Evolutionary conservation across 192 early-diverging fungal genomes (phyloP).

Genomic region (Coemansia sp.): DNA sequence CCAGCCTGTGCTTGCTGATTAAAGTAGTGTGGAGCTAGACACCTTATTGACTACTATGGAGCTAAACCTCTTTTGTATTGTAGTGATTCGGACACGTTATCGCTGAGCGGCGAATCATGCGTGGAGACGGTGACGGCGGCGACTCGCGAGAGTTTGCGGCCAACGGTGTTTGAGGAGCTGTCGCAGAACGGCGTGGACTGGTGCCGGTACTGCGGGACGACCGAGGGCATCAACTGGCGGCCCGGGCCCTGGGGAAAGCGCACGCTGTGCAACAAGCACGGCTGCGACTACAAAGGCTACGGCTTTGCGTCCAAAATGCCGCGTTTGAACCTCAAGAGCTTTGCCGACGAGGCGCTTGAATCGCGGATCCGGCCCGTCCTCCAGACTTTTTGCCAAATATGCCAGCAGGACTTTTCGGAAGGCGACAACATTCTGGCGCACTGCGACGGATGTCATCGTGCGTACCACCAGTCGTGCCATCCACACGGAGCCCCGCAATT

Average conservation of each 20-base stretch:
- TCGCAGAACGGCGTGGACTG: conserved; percentile 62
- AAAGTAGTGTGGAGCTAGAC: not conserved
- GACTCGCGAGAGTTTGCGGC: conserved; percentile 50
- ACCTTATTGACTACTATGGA: not conserved
- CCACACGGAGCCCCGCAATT: conserved; percentile 28
- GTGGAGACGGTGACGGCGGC: conserved; percentile 26
- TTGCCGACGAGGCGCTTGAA: conserved; percentile 70
- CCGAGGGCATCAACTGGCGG: conserved; percentile 84
- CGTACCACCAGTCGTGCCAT: conserved; percentile 76
- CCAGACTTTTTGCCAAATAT: conserved; percentile 80
- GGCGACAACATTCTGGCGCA: conserved; percentile 65
- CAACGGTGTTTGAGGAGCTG: conserved; percentile 52
- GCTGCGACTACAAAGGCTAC: conserved; percentile 94
- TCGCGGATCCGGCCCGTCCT: conserved; percentile 82
- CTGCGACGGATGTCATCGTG: conserved; percentile 83
- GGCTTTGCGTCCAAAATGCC: conserved; percentile 87
- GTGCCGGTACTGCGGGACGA: conserved; percentile 93
- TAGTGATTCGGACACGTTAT: conserved; percentile 51
- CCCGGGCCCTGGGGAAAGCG: conserved; percentile 94
- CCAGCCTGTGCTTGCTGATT: not conserved
- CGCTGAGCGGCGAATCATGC: conserved; percentile 53
- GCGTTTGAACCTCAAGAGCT: conserved; percentile 78
- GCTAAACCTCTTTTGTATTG: not conserved
- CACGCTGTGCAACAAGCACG: conserved; percentile 94
- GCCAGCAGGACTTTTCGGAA: conserved; percentile 67